Percentiles rank a stretch among this genome's conserved stretches.
phyloP scores from a whole-genome alignment of 169 alveolate species.

The Plasmodium coatneyi region DNA sequence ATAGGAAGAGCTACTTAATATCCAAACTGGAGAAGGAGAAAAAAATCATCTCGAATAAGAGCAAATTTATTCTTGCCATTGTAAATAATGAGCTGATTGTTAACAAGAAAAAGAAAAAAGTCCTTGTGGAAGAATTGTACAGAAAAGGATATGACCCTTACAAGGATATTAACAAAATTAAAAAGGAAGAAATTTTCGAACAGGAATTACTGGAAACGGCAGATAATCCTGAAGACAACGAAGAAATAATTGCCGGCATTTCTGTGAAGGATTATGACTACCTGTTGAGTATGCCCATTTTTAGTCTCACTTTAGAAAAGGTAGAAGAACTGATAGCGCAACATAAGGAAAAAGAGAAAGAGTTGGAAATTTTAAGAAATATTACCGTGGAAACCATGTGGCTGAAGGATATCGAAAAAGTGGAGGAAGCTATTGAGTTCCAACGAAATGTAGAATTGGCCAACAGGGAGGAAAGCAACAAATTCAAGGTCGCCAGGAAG shows the following conservation, averaged over 20 bases:
- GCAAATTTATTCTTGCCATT: constrained; percentile 91
- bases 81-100: constrained; percentile 90
- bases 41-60: constrained; percentile 89
- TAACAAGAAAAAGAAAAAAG: constrained; percentile 82
- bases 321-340: constrained; percentile 90
- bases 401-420: constrained; percentile 81
- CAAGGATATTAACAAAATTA: constrained; percentile 84
- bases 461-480: constrained; percentile 71
- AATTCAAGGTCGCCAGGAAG: constrained; percentile 61
- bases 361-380: constrained; percentile 76
- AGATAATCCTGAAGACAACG: constrained; percentile 68
- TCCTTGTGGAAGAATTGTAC: constrained; percentile 86
- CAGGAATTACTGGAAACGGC: constrained; percentile 23
- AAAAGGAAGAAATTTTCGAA: constrained; percentile 65
- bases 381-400: constrained; percentile 83
- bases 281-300: constrained; percentile 95
- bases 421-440: constrained; percentile 77
- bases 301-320: constrained; percentile 95
- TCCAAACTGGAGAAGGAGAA: constrained; percentile 89
- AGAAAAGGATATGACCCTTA: constrained; percentile 88
- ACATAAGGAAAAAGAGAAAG: constrained; percentile 76
- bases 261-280: constrained; percentile 92
- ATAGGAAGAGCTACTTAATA: constrained; percentile 89
- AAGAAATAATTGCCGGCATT: constrained; percentile 76
- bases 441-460: constrained; percentile 74